Base-by-base conservation (phyloP, 2,329 filamentous ascomycete species). In the Colletotrichum siamense region DNA sequence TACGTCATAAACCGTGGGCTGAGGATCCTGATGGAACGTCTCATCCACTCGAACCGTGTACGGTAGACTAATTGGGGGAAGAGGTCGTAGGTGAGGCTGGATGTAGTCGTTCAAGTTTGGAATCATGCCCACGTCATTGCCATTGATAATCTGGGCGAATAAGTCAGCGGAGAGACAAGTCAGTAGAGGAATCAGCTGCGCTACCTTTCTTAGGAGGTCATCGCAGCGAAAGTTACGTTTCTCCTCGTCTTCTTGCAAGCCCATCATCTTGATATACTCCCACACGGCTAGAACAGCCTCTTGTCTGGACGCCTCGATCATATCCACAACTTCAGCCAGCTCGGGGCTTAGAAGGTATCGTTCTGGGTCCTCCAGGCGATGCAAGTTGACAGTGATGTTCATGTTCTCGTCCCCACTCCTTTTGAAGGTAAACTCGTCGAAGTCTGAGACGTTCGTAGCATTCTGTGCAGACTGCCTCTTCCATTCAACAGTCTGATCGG, bases 1-100 rank as follows among this genome's bases (percentile, higher is more conserved):
- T 64, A 99, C 90, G 84, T 99, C 96, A 87, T 98, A 98, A 80
- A 99, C 89, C 8, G 96, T 98, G 1, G 95, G 93, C 68, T 92
- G 88, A 6, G 95, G 94, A 72, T 92, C 87, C 79, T 92, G 92
- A 82, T 96, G 94, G 82, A 96, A 96, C 10, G 93, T 92, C 81
- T 95, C 90, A 84, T 99, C 97, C 55, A 98, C 94, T 75, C 96
- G 95, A 82, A 99, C 97, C 10, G 96, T 99, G 87, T 98, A 99
- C 26, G 93, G 90, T 39, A 99, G 91, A 81, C 94, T 93, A 81
- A 98, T 91, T 0, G 97, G 96, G 8, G 95, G 92, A 2, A 98
- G 90, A 4, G 95, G 92, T 34, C 90, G 92, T 72, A 98, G 91
- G 84, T 99, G 96, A 12, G 91, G 90, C 68, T 93, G 91, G 77